phyloP scores from a whole-genome alignment of 2,329 filamentous ascomycete genomes.

The Cercospora sp. region DNA sequence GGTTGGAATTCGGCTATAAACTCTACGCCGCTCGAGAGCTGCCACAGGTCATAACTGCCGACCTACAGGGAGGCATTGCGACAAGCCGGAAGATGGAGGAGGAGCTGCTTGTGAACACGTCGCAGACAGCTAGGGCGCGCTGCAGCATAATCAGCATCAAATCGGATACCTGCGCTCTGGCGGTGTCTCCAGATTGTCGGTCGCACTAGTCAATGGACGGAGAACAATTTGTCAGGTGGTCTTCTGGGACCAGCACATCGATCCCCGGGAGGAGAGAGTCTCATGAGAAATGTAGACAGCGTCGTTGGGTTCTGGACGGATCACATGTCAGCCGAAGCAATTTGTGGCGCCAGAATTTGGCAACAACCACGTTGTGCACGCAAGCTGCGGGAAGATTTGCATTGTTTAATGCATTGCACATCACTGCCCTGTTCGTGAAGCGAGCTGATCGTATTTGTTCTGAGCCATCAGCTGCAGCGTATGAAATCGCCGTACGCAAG shows the following conservation, averaged over 20 bases:
- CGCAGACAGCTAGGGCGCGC: background rate
- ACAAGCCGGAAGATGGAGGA: background rate
- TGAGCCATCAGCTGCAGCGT: background rate
- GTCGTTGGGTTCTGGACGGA: background rate
- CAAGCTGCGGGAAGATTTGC: background rate
- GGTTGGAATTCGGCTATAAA: conserved; percentile 12
- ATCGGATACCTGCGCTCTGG: conserved; percentile 1
- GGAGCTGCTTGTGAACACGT: background rate
- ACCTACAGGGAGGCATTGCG: background rate
- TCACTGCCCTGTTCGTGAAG: background rate
- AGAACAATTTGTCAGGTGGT: background rate
- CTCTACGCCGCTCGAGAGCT: conserved; percentile 9
- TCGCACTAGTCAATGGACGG: background rate
- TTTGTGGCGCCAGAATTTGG: background rate
- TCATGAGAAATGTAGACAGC: background rate
- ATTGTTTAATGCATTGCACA: background rate
- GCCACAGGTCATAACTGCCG: conserved; percentile 4
- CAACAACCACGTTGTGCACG: background rate
- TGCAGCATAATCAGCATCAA: background rate
- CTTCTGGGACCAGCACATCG: background rate
- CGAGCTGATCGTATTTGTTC: background rate
- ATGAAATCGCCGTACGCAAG: background rate
- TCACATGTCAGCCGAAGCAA: background rate
- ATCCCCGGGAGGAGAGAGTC: background rate
- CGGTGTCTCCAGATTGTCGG: background rate